Evolutionary conservation across 2,329 filamentous ascomycete genomes (phyloP), one percentile per base, ranked within the genome.

Genomic region (Colletotrichum liriopes): DNA sequence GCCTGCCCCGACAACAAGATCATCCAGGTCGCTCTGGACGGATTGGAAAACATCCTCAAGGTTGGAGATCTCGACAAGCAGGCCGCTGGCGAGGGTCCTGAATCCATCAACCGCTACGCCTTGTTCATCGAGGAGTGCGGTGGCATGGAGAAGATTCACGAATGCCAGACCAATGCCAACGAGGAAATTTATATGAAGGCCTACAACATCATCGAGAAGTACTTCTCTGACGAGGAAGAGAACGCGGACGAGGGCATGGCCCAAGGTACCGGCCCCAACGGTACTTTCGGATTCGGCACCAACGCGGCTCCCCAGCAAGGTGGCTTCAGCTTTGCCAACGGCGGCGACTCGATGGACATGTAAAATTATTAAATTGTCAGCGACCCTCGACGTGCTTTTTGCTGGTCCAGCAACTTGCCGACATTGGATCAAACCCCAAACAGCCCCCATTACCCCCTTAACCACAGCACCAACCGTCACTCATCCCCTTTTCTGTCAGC

Each of bases 181-280:
- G 96, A 99, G 86, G 96, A 99, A 86, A 99, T 99, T 78, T 99
- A 99, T 89, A 98, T 99, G 96, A 99, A 99, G 91, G 96, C 96
- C 0, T 99, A 98, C 90, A 98, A 97, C 90, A 99, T 99, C 85
- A 99, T 99, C 77, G 96, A 99, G 89, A 98, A 98, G 88, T 99
- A 99, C 90, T 99, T 99, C 87, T 98, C 95, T 0, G 96, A 99
- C 79, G 96, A 99, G 77, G 96, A 98, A 67, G 96, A 97, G 81
- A 95, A 95, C 78, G 95, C 95, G 77, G 94, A 95, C 74, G 94
- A 97, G 79, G 86, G 86, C 54, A 90, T 94, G 83, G 93, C 93
- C 73, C 93, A 94, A 80, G 82, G 86, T 35, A 90, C 92, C 78
- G 91, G 90, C 56, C 82, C 87, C 51, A 93, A 93, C 78, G 92